Percentiles rank a stretch among this genome's conserved stretches.
Evolutionary conservation across 306 rosid genomes (phyloP).

Genomic region (Crotalaria pallida): DNA sequence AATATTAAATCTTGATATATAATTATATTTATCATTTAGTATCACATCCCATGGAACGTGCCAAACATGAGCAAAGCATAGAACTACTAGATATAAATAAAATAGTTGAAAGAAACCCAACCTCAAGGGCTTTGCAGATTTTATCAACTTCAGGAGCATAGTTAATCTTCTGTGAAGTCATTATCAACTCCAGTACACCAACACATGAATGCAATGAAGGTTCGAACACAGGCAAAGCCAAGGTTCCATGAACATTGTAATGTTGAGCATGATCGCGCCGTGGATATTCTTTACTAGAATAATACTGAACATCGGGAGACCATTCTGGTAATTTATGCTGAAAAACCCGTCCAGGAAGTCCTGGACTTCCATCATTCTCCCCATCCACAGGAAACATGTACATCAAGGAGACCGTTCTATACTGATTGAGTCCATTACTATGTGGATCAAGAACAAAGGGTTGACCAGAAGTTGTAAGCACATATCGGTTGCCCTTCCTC

Average conservation of each 20-base stretch:
- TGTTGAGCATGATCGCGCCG: slow-evolving; percentile 78
- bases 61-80: slow-evolving; percentile 9
- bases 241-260: slow-evolving; percentile 80
- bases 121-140: slow-evolving; percentile 97
- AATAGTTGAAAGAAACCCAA: slow-evolving; percentile 34
- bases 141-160: slow-evolving; percentile 89
- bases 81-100: background rate
- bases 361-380: slow-evolving; percentile 53
- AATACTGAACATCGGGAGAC: slow-evolving; percentile 92
- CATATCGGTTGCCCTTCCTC: slow-evolving; percentile 42
- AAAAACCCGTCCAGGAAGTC: slow-evolving; percentile 91
- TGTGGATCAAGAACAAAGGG: slow-evolving; percentile 78
- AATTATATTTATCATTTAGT: background rate
- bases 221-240: slow-evolving; percentile 93
- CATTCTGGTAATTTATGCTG: slow-evolving; percentile 81
- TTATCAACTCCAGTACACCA: slow-evolving; percentile 87
- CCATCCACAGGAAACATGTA: slow-evolving; percentile 68
- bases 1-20: background rate
- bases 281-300: slow-evolving; percentile 75
- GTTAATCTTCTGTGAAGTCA: slow-evolving; percentile 78
- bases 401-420: slow-evolving; percentile 60
- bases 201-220: slow-evolving; percentile 69
- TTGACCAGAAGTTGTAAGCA: slow-evolving; percentile 86
- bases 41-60: background rate
- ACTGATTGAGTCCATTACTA: slow-evolving; percentile 73